Evolutionary conservation across 1,284 basidiomycete species (phyloP), one percentile per base, ranked within the genome.

Genomic region (Amylostereum chailletii): DNA sequence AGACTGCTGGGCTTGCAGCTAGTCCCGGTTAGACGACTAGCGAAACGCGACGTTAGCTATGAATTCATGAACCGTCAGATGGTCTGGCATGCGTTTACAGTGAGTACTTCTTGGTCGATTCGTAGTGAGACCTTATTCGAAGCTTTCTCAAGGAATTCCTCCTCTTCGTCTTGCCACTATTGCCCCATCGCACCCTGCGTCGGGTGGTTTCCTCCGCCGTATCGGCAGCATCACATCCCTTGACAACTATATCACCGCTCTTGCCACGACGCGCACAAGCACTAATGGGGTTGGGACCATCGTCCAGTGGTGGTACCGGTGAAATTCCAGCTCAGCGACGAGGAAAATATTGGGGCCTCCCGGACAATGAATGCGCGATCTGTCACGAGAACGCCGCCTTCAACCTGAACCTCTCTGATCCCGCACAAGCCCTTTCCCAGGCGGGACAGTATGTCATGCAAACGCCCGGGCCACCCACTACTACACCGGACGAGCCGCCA

Each of bases 1-100:
- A 75, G 96, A 40, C 51, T 95, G 10, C 71, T 98, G n/a, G 71
- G 75, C 11, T 78, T 99, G 71, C 73, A 77, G 30, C 77, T 98
- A 2, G 77, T 86, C 0, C 89, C 95, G 6, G 77, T 89, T 0
- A 77, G 81, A 37, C 71, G 79, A 45, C 76, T 86, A 33, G 75
- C 86, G 45, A 83, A 81, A 53, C 80, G 90, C 10, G 87, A 94
- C 60, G 90, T 99, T 46, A 95, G 90, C 59, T 99, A 98, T 67
- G 96, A 99, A 64, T 99, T 94, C 62, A 92, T 99, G 86, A 98
- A 99, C 60, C 86, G 96, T 50, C 96, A 99, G 67, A 90, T 99
- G 75, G 95, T 99, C 48, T 99, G 96, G 96, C 90, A 95, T 63
- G 90, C 93, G 1, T 95, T 99, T 65, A 99, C 95, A 1, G 93